These are phyloP conservation scores for Pseudocercospora macadamiae DNA, from an alignment of 2,329 filamentous ascomycete genomes.

Conservation along the genomic window DNA sequence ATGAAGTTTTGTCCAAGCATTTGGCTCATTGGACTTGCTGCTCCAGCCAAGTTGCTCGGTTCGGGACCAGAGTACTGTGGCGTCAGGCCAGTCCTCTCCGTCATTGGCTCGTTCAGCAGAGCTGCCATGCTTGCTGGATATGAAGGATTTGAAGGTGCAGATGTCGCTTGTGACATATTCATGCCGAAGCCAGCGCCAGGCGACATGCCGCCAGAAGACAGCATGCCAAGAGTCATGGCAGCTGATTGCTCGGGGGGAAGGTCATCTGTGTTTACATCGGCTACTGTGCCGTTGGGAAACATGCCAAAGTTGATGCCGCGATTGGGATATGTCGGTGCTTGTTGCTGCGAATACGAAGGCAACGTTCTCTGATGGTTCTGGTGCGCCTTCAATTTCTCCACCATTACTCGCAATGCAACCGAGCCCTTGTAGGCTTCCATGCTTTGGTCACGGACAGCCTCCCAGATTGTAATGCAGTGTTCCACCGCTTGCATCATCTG, in stretches of 20 bases:
- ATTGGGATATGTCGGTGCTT: background rate
- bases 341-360: constrained; percentile 16
- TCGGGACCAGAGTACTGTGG: constrained; percentile 40
- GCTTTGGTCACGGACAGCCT: constrained; percentile 71
- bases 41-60: constrained; percentile 33
- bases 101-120: constrained; percentile 38
- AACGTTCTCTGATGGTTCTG: constrained; percentile 24
- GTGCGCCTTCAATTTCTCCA: constrained; percentile 71
- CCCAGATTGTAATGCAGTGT: constrained; percentile 77
- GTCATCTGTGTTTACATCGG: constrained; percentile 56
- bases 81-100: constrained; percentile 37
- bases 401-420: constrained; percentile 78
- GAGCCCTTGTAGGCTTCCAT: constrained; percentile 91
- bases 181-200: constrained; percentile 40
- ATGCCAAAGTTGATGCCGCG: constrained; percentile 31
- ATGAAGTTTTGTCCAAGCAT: constrained; percentile 50
- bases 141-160: constrained; percentile 16
- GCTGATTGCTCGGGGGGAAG: constrained; percentile 63
- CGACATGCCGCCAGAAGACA: constrained; percentile 64
- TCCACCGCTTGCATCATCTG: constrained; percentile 79
- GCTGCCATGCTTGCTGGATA: constrained; percentile 40
- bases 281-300: constrained; percentile 37
- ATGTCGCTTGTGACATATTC: constrained; percentile 21
- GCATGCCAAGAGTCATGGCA: constrained; percentile 71
- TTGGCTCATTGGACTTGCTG: constrained; percentile 40